Base-by-base conservation (phyloP, 805 yeast genomes). In the Hanseniaspora clermontiae region DNA sequence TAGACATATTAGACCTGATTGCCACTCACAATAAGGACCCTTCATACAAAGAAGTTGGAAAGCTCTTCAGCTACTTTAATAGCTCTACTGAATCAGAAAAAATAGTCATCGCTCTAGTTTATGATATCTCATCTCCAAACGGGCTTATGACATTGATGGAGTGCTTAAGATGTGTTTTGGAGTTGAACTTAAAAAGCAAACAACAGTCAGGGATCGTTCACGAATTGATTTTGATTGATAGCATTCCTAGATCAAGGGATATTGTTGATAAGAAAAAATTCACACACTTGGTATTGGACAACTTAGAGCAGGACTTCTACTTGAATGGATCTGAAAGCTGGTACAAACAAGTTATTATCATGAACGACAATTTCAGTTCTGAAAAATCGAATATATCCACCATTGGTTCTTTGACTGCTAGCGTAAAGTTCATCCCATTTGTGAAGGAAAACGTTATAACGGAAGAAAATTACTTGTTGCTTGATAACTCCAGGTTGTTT, bases 1-100 rank as follows among this genome's bases (percentile, higher is more conserved):
- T 78, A 59, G 96, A 87, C 70, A 65, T 87, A 3, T 87, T 93
- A 90, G 77, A 74, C 19, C 12, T 43, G 17, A 34, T 43, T 20
- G 4, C 24, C 12, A 24, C 14, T 3, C 37, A 42, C 24, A 24
- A 34, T 17, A 42, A 27, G 17, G 24, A 42, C 12, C 15, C 32
- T 29, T 29, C 36, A 10, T 43, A 43, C 36, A 42, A 42, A n/a
- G 55, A 69, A 81, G n/a, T 43, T 5, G 55, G 55, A 2, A 51
- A 51, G 36, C 38, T 51, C 7, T 38, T 34, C 9, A 51, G 37
- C 19, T 51, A 19, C 29, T 51, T 43, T 42, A 17, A 43, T 34
- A 11, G 8, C 14, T 74, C 77, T 11, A 64, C 71, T 66, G 64
- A 66, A 38, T 64, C 66, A 19, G 60, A 65, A 37, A 46, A 46